Base-by-base conservation (phyloP, 169 alveolate species). In the Toxoplasma gondii region DNA sequence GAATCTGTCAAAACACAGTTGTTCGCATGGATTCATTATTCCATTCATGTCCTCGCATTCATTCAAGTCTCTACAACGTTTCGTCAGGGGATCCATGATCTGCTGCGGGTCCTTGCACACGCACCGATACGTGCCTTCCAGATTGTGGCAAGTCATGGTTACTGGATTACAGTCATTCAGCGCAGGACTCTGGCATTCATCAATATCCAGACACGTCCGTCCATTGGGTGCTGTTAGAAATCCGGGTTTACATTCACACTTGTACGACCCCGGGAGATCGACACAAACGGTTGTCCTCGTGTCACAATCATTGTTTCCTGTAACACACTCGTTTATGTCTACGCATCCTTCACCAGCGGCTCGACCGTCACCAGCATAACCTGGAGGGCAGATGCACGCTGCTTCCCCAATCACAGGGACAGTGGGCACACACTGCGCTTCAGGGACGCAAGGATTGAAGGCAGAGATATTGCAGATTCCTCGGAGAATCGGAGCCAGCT, bases 31-130 rank as follows among this genome's bases (percentile, higher is more conserved):
- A 69, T 95, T 95, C 92, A 94, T 88, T 67, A 88, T 87, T n/a
- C 97, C 97, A 49, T 94, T 92, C 88, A 80, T 84, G 54, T 95
- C 97, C 58, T 92, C 91, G 84, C 97, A 95, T 45, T 95, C 96
- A 87, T 95, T 94, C 27, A 95, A 82, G 38, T 95, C 94, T 29
- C 96, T 64, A 94, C 97, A 95, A 17, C 94, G 92, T 64, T 94
- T 95, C 22, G 78, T 92, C 36, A 64, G 67, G n/a, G 80, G 94
- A 38, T 94, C 97, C 94, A 86, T 92, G 67, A 94, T 82, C 49
- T 91, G 92, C 27, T 95, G 92, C 67, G 95, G 88, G 70, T 94
- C 94, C n/a, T 92, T 86, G 67, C 97, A 95, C 64, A 91, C 97
- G 58, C 97, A 95, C 82, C 54, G 49, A 69, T 94, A 95, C 0